phyloP scores from a whole-genome alignment of 306 rosid species.

The Elaeagnus macrophylla region DNA sequence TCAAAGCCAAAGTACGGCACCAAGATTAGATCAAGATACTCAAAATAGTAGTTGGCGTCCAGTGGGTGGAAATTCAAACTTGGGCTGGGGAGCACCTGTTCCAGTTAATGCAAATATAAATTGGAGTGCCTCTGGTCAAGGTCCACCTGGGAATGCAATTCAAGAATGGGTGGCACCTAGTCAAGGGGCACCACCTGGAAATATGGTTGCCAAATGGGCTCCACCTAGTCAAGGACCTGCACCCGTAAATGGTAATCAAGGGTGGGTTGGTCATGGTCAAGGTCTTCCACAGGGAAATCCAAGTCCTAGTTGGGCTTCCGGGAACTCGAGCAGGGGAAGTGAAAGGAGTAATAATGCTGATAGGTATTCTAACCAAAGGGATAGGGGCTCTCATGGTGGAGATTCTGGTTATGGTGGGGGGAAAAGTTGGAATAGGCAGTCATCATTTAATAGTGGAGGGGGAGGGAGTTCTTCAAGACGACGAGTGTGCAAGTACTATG shows the following conservation, averaged over 20 bases:
- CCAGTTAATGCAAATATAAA: slow-evolving; percentile 50
- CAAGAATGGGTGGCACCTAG: slow-evolving; percentile 64
- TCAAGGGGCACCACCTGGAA: slow-evolving; percentile 48
- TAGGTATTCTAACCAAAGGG: slow-evolving; percentile 51
- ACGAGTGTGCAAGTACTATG: slow-evolving; percentile 70
- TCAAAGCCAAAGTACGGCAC: slow-evolving; percentile 29
- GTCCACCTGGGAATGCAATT: slow-evolving; percentile 51
- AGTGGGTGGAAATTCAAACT: slow-evolving; percentile 57
- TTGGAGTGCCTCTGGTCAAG: slow-evolving; percentile 50
- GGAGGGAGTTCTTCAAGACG: slow-evolving; percentile 61
- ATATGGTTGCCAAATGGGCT: slow-evolving; percentile 43
- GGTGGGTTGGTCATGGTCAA: slow-evolving; percentile 53
- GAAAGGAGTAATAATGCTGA: slow-evolving; percentile 56
- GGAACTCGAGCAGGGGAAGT: slow-evolving; percentile 44
- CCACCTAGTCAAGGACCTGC: slow-evolving; percentile 50
- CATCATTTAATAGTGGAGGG: slow-evolving; percentile 47
- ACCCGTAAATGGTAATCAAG: slow-evolving; percentile 37
- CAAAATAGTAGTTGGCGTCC: slow-evolving; percentile 46
- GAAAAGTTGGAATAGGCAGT: slow-evolving; percentile 69
- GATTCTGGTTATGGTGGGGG: slow-evolving; percentile 61
- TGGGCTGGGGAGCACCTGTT: slow-evolving; percentile 46
- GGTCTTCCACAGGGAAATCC: slow-evolving; percentile 40
- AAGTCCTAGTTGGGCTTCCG: slow-evolving; percentile 59
- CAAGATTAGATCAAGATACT: slow-evolving; percentile 29
- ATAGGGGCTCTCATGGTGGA: slow-evolving; percentile 46